Conservation (phyloP, 139 green algal species). For the Chlorella sp. region DNA sequence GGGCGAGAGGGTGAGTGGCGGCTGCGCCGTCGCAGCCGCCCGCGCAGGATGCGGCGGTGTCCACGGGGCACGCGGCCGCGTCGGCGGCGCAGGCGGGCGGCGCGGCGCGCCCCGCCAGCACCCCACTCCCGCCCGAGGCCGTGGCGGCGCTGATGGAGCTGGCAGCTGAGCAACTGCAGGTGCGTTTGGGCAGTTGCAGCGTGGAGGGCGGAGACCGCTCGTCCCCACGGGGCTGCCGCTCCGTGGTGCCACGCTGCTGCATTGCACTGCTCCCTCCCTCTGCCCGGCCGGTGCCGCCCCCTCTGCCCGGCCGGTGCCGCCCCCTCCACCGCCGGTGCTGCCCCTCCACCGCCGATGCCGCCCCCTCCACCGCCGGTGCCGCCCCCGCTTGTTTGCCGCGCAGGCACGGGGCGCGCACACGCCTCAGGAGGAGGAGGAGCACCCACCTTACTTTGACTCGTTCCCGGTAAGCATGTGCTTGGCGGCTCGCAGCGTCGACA, state of each 20-base stretch:
- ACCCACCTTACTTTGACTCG: conserved; percentile 51
- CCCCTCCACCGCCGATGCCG: no score
- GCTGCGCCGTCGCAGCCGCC: no score
- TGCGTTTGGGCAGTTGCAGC: not conserved
- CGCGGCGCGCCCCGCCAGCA: not conserved
- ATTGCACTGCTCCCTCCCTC: not conserved
- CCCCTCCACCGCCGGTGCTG: not conserved
- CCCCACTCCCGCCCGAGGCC: conserved; percentile 36
- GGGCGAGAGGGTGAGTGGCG: no score
- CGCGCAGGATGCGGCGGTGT: not conserved
- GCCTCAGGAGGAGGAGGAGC: conserved; percentile 39
- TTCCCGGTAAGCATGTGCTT: conserved; percentile 18
- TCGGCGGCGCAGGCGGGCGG: not conserved
- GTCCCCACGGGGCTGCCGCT: not conserved
- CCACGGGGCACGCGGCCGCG: not conserved
- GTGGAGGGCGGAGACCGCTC: not conserved
- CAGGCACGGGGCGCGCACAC: conserved; percentile 19
- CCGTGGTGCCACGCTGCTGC: not conserved
- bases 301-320: not conserved
- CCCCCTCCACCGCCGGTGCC: no score
- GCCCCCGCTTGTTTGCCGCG: no score
- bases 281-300: not conserved
- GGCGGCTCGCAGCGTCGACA: no score
- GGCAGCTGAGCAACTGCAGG: conserved; percentile 41
- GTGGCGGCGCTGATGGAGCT: conserved; percentile 46